Conservation (phyloP, 495 filamentous ascomycete species). For the Aspergillus sclerotiicarbonarius region DNA sequence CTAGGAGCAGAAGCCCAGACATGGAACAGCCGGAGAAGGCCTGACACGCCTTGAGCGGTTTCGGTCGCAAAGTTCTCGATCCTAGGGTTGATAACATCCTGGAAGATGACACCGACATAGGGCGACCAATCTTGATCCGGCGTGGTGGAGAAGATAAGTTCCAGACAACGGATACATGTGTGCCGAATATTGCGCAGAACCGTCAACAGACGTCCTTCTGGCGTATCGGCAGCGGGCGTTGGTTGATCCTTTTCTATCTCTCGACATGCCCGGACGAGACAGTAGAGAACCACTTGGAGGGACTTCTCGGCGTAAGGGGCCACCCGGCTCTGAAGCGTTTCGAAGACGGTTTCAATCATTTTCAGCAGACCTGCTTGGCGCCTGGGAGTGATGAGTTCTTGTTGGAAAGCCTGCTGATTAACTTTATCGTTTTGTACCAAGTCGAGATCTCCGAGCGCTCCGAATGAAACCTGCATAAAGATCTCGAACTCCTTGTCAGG, state of each 20-base stretch:
- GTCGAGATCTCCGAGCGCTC: constrained; percentile 57
- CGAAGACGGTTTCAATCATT: constrained; percentile 86
- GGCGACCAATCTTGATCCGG: constrained; percentile 64
- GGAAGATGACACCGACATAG: constrained; percentile 67
- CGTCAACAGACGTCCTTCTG: constrained; percentile 48
- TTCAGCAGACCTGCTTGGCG: constrained; percentile 87
- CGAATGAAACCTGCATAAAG: constrained; percentile 82
- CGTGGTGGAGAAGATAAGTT: constrained; percentile 68
- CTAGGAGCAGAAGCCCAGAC: constrained; percentile 71
- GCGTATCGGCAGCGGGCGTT: constrained; percentile 36
- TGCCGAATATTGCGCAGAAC: constrained; percentile 70
- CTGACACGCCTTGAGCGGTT: constrained; percentile 85
- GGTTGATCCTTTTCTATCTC: constrained; percentile 42
- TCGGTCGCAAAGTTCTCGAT: constrained; percentile 79
- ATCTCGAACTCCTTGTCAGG: constrained; percentile 63
- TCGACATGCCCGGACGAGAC: constrained; percentile 68
- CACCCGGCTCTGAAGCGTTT: constrained; percentile 71
- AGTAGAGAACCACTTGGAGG: constrained; percentile 74
- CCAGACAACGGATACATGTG: constrained; percentile 73
- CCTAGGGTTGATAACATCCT: constrained; percentile 70
- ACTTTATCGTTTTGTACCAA: constrained; percentile 53
- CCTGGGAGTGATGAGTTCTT: constrained; percentile 58
- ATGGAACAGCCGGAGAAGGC: constrained; percentile 72
- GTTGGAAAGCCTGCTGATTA: constrained; percentile 48
- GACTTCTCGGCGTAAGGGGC: constrained; percentile 58